These are phyloP conservation scores for Teunomyces lycoperdinae DNA, from an alignment of 805 yeast genomes.

Conservation along the genomic window DNA sequence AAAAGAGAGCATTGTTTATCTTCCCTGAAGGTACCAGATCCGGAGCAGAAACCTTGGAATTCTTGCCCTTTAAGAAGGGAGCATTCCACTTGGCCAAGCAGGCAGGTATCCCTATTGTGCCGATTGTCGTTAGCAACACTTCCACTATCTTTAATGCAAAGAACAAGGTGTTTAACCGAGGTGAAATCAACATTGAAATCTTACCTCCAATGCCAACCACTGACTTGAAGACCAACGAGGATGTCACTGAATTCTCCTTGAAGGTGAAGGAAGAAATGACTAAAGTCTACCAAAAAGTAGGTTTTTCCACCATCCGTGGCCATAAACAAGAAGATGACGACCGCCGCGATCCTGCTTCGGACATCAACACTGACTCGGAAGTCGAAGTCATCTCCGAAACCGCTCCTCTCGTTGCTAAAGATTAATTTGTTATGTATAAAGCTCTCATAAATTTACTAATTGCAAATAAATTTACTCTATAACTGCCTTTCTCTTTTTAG, in stretches of 20 bases:
- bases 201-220: slow-evolving; percentile 77
- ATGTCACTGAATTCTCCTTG: slow-evolving; percentile 59
- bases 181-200: slow-evolving; percentile 75
- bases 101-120: slow-evolving; percentile 85
- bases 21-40: slow-evolving; percentile 99
- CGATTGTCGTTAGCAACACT: slow-evolving; percentile 84
- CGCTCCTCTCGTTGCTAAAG: slow-evolving; percentile 20
- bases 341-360: neutral
- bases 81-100: slow-evolving; percentile 97
- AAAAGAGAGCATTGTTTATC: slow-evolving; percentile 76
- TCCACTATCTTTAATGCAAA: slow-evolving; percentile 65
- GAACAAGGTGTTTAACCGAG: slow-evolving; percentile 64
- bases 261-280: slow-evolving; percentile 61
- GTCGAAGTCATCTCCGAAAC: slow-evolving; percentile 18
- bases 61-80: slow-evolving; percentile 93
- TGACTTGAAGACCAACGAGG: slow-evolving; percentile 61
- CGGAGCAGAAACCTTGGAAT: slow-evolving; percentile 58
- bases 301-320: slow-evolving; percentile 31
- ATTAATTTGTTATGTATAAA: slow-evolving; percentile 6
- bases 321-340: neutral
- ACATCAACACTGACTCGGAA: slow-evolving; percentile 9
- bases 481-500: slow-evolving; percentile 38
- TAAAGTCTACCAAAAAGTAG: slow-evolving; percentile 36
- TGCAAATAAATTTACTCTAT: slow-evolving; percentile 14
- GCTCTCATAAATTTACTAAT: neutral